Percentiles rank a stretch among this genome's conserved stretches.
Conservation (phyloP, 352 stramenopile genomes). For the Globisporangium splendens region DNA sequence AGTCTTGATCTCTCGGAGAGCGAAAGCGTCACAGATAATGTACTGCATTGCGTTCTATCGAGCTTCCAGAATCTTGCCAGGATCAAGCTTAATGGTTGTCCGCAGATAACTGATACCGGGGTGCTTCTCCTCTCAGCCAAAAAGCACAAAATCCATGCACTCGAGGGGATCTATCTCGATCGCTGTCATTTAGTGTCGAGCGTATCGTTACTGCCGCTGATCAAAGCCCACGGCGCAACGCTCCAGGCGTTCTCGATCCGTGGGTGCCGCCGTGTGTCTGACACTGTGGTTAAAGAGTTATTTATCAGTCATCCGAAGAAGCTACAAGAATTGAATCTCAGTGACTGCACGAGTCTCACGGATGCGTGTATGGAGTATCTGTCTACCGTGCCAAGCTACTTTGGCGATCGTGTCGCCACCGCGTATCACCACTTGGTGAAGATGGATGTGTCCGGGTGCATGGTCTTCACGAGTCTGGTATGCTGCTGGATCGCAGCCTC, state of each 20-base stretch:
- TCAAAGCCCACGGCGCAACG: conserved; percentile 25
- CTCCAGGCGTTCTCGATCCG: conserved; percentile 46
- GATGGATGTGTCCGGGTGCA: conserved; percentile 59
- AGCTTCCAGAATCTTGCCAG: conserved; percentile 33
- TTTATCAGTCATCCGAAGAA: conserved; percentile 38
- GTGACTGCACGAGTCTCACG: conserved; percentile 39
- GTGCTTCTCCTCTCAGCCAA: conserved; percentile 38
- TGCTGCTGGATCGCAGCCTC: conserved; percentile 61
- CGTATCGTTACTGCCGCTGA: conserved; percentile 27
- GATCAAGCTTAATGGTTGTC: conserved; percentile 48
- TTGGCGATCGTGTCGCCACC: conserved; percentile 36
- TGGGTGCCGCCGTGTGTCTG: conserved; percentile 29
- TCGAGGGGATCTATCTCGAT: conserved; percentile 47
- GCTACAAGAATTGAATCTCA: conserved; percentile 61
- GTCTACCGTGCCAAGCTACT: conserved; percentile 46
- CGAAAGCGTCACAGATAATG: conserved; percentile 51
- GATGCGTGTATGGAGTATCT: conserved; percentile 59
- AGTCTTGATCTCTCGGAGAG: conserved; percentile 38
- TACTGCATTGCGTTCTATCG: conserved; percentile 30
- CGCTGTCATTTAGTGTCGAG: conserved; percentile 40
- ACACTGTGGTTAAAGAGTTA: conserved; percentile 42
- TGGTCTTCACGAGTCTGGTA: conserved; percentile 42
- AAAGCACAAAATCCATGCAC: conserved; percentile 11
- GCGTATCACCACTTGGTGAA: conserved; percentile 38
- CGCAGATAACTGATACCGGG: conserved; percentile 49